Conservation (phyloP, 75 land plant genomes). For the Cunninghamia lanceolata region DNA sequence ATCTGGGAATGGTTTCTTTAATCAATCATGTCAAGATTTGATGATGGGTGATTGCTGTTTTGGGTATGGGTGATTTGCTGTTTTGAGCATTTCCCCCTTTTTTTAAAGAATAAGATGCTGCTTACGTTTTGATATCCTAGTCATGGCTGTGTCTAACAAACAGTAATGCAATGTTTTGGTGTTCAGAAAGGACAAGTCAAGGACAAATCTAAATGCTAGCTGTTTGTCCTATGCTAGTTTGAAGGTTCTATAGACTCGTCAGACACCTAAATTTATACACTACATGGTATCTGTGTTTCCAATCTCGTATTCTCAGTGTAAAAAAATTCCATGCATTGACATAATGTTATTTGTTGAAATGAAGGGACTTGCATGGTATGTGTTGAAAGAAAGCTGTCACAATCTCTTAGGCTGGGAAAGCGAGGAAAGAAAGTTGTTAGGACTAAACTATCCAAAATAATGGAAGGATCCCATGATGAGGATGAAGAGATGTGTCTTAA, state of each 20-base stretch:
- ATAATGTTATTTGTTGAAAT: slow-evolving; percentile 4
- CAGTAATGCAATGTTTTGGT: background rate
- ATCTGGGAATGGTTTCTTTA: background rate
- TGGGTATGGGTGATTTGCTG: background rate
- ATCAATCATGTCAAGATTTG: background rate
- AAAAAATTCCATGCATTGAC: background rate
- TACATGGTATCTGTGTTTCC: background rate
- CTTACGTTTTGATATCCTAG: background rate
- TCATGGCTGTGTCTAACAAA: background rate
- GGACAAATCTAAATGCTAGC: background rate
- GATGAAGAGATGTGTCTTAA: slow-evolving; percentile 12
- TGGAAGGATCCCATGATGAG: slow-evolving; percentile 13
- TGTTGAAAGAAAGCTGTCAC: background rate
- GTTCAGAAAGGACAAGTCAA: background rate
- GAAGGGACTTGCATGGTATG: background rate
- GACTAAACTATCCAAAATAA: slow-evolving; percentile 9
- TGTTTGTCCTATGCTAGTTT: background rate
- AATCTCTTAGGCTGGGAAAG: slow-evolving; percentile 14
- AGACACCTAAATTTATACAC: background rate
- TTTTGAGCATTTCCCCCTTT: background rate
- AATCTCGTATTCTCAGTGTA: background rate
- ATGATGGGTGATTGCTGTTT: background rate
- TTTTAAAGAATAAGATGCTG: background rate
- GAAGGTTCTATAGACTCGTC: background rate
- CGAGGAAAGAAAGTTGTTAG: slow-evolving; percentile 3